Evolutionary conservation across 2,329 filamentous ascomycete genomes (phyloP), one percentile per base, ranked within the genome.

Genomic region (Fusarium sublunatum): DNA sequence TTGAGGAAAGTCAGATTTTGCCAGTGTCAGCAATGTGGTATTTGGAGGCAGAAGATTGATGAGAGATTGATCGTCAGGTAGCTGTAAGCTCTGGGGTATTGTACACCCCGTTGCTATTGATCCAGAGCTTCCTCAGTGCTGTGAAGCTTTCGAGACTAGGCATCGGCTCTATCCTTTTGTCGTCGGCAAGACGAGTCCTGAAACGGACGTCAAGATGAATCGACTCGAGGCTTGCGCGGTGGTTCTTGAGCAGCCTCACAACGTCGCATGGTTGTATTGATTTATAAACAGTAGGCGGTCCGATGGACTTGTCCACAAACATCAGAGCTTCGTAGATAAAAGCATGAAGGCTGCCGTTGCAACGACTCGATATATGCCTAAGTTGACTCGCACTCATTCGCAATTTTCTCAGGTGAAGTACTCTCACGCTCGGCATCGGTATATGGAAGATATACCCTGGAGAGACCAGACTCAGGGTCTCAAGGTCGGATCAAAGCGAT

Each of bases 181-280:
- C 12, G 9, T 15, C 28, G 25, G 40, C 11, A 5, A 28, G 26
- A 19, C 34, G 29, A n/a, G n/a, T n/a, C n/a, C n/a, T n/a, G n/a
- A 46, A 36, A 13, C 51, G 58, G 9, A 58, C 24, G 34, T 66
- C 61, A 9, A 65, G 48, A 32, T 55, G 38, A 24, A 68, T 34
- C n/a, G 43, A 54, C 28, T 45, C 39, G 13, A 68, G 43, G 15
- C 26, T 62, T 32, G 3, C 13, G 8, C 9, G 29, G 5, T 65
- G 35, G 13, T 19, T 44, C 25, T 46, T 28, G 13, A 67, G 64
- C 11, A 26, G 34, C 28, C 22, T 12, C 3, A 62, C 19, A 7
- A 34, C 47, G 15, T 61, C 35, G 15, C 31, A 41, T 43, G 56
- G 49, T 28, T 49, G 50, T 19, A 62, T 44, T 22, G 35, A 29